Evolutionary conservation across 1,284 basidiomycete genomes (phyloP), one percentile per base, ranked within the genome.

Genomic region (Jaminaea rosea): DNA sequence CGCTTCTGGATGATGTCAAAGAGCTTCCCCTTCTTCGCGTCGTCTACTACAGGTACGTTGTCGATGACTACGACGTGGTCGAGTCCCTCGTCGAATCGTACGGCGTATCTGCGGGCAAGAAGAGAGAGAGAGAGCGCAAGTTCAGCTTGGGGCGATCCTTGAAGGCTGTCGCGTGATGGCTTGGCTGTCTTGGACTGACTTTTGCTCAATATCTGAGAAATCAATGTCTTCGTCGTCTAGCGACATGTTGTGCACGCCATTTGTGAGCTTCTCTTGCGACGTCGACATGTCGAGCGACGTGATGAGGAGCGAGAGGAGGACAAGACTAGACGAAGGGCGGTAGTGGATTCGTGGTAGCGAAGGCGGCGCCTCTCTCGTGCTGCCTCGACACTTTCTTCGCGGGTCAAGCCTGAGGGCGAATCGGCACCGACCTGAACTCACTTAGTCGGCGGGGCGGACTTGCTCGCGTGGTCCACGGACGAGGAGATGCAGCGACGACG

Each of bases 141-240:
- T 23, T 19, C 26, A 4, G 34, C n/a, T 34, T 28, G 19, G 15
- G 24, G 19, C n/a, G 17, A 37, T 1, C 27, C 6, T 13, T 21
- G 31, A 17, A 31, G 24, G 15, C 39, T 17, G 4, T 23, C 19
- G 19, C 19, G 19, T 23, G 39, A 13, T 11, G 19, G 19, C 24
- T 4, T 42, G 17, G 15, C 39, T 23, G 44, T 21, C 2, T 7
- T 10, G 21, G 7, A 76, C 81, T 56, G 62, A 93, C 88, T 88
- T 88, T 77, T 81, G 82, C 74, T 97, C 92, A 64, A 98, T 94
- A 74, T 97, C 92, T 50, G 85, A 83, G 75, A 86, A 97, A 75
- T 97, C 88, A 63, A 94, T 88, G 53, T 83, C 85, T 52, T 87
- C 84, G 52, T 66, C 62, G 48, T 63, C 55, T 47, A 65, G 51